Base-by-base conservation (phyloP, 2,329 filamentous ascomycete genomes). In the Scedosporium aurantiacum region DNA sequence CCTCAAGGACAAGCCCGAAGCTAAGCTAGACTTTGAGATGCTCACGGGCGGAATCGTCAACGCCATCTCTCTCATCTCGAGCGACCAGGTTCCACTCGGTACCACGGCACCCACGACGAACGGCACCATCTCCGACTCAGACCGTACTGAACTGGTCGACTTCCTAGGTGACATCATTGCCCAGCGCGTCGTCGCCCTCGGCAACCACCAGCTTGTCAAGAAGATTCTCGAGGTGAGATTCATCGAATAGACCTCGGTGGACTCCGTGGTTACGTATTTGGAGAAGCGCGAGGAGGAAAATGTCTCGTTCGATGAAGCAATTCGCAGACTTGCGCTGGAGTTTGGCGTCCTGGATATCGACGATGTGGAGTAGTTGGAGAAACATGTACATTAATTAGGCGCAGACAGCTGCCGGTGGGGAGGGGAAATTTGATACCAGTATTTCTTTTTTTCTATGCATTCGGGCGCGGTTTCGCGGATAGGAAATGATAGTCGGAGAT, bases 161-260 rank as follows among this genome's bases (percentile, higher is more conserved):
- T 84, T 84, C 60, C 68, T 85, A 5, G 82, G 82, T 0, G 76
- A 81, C 5, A 79, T 79, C 50, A 72, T 85, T 2, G 82, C 79
- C n/a, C 72, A 74, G 45, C 76, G 76, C 54, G 73, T 85, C 64
- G 73, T 75, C 0, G 69, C 71, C 27, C 67, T 80, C 7, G 76
- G 74, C 3, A 79, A 82, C 64, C 73, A 76, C 47, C 70, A 72
- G 43, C 68, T 85, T 54, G 79, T 82, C 62, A 74, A 73, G 66
- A 76, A 77, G 2, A 75, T 85, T 12, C 69, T 85, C 58, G 81
- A 84, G 64, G 81, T 82, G n/a, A 75, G 78, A 57, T 75, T 77
- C 64, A 75, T 83, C 66, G 79, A 54, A 27, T 54, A 54, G 50
- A 23, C 50, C 12, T 54, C 50, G 50, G 50, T 23, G 50, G n/a